phyloP scores from a whole-genome alignment of 768 basidiomycete species.

The Macrolepiota fuliginosa region DNA sequence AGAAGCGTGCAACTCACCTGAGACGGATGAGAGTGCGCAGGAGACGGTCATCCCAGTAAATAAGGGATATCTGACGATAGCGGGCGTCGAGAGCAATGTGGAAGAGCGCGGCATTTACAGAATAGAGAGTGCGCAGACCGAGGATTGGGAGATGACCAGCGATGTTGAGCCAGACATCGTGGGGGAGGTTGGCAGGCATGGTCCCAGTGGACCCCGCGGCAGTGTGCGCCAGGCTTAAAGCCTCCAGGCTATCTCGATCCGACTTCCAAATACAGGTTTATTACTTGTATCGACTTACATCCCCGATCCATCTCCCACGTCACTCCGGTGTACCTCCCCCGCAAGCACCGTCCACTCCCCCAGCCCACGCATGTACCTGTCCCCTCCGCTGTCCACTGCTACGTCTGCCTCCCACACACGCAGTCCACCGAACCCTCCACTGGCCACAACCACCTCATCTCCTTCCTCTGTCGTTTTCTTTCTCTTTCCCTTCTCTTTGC shows the following conservation, averaged over 20 bases:
- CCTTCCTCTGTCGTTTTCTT: not conserved
- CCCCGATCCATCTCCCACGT: slow-evolving; percentile 4
- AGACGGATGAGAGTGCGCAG: slow-evolving; percentile 36
- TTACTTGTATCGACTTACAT: too few species aligned
- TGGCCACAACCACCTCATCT: slow-evolving; percentile 26
- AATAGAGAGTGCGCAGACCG: slow-evolving; percentile 30
- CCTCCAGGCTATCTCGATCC: not conserved
- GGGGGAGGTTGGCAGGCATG: slow-evolving; percentile 11
- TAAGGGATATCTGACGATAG: slow-evolving; percentile 48
- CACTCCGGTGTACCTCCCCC: slow-evolving; percentile 46
- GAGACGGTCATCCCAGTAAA: slow-evolving; percentile 45
- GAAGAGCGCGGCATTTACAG: slow-evolving; percentile 36
- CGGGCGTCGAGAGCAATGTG: slow-evolving; percentile 43
- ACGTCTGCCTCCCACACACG: slow-evolving; percentile 78
- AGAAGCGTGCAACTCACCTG: too few species aligned
- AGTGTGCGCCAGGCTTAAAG: too few species aligned
- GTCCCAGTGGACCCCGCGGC: not conserved
- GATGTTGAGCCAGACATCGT: slow-evolving; percentile 36
- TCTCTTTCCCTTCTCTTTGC: not conserved
- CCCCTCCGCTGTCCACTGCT: slow-evolving; percentile 62
- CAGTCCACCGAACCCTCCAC: slow-evolving; percentile 60
- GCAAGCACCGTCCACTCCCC: slow-evolving; percentile 71
- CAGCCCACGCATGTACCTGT: slow-evolving; percentile 70
- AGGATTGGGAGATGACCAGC: slow-evolving; percentile 31
- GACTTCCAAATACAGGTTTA: slow-evolving; percentile 1